phyloP scores from a whole-genome alignment of 345 rosid genomes.

The Ceriops zippeliana region DNA sequence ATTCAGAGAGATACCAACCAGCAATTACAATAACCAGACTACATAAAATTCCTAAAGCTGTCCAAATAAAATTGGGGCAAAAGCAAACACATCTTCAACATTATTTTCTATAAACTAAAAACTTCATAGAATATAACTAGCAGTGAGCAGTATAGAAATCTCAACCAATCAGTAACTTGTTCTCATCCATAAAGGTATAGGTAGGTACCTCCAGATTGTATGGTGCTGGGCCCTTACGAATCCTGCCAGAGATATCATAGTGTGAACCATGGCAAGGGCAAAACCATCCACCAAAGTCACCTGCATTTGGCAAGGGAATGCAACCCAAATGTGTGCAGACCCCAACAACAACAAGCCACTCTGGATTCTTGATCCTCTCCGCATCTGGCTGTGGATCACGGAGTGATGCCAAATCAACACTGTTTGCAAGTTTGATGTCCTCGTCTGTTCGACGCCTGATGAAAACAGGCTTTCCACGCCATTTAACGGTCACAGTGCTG shows the following conservation, averaged over 20 bases:
- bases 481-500: constrained; percentile 84
- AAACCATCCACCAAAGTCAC: constrained; percentile 97
- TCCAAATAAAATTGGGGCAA: background rate
- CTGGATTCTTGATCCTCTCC: constrained; percentile 79
- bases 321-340: constrained; percentile 96
- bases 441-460: constrained; percentile 91
- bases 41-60: background rate
- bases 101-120: background rate
- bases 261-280: constrained; percentile 98
- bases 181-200: constrained; percentile 78
- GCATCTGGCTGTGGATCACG: constrained; percentile 83
- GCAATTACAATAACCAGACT: background rate
- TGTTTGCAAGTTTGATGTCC: constrained; percentile 78
- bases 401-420: constrained; percentile 68
- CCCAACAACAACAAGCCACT: constrained; percentile 83
- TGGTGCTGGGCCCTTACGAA: constrained; percentile 94
- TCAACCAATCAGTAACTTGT: constrained; percentile 79
- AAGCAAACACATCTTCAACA: constrained; percentile 2
- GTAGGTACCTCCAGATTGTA: constrained; percentile 90
- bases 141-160: background rate
- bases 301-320: constrained; percentile 96
- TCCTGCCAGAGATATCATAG: constrained; percentile 89
- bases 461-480: constrained; percentile 98
- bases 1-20: background rate
- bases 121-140: background rate